phyloP scores from a whole-genome alignment of 202 grass and related monocot species.

The Carex arenaria region DNA sequence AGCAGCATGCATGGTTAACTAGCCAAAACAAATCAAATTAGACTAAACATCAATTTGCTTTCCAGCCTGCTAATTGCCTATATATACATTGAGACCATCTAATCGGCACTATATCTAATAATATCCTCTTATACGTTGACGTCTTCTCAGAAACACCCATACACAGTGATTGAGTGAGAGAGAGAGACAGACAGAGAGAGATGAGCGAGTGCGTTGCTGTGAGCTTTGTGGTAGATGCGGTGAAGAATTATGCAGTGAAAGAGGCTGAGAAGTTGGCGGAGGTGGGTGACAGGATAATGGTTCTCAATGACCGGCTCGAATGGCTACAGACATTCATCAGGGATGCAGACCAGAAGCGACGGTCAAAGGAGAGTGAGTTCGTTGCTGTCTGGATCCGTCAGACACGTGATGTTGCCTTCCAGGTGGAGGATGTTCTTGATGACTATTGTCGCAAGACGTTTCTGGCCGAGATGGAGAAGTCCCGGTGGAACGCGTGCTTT shows the following conservation, averaged over 20 bases:
- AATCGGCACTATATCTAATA: too few relatives aligned
- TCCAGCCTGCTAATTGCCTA: too few relatives aligned
- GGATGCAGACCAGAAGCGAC: slow-evolving; percentile 46
- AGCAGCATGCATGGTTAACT: too few relatives aligned
- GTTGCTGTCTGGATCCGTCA: slow-evolving; percentile 58
- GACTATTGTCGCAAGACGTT: slow-evolving; percentile 42
- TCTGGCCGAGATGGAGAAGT: slow-evolving; percentile 24
- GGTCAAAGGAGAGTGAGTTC: slow-evolving; percentile 34
- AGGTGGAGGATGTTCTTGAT: slow-evolving; percentile 57
- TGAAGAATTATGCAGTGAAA: slow-evolving; percentile 49
- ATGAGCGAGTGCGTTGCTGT: slow-evolving; percentile 47
- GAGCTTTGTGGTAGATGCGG: slow-evolving; percentile 34
- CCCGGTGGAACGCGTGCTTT: slow-evolving; percentile 20
- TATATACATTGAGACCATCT: too few relatives aligned
- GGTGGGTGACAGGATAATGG: slow-evolving; percentile 46
- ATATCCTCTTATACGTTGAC: too few relatives aligned
- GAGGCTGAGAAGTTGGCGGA: slow-evolving; percentile 43
- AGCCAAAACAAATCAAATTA: too few relatives aligned
- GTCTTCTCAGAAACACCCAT: too few relatives aligned
- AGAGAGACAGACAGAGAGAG: neutral
- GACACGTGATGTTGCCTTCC: slow-evolving; percentile 52
- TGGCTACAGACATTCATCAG: slow-evolving; percentile 60
- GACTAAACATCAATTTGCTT: too few relatives aligned
- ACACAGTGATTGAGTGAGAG: too few relatives aligned
- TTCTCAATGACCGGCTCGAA: slow-evolving; percentile 55